Conservation (phyloP, 495 filamentous ascomycete genomes). For the Lophiostoma macrostomum region DNA sequence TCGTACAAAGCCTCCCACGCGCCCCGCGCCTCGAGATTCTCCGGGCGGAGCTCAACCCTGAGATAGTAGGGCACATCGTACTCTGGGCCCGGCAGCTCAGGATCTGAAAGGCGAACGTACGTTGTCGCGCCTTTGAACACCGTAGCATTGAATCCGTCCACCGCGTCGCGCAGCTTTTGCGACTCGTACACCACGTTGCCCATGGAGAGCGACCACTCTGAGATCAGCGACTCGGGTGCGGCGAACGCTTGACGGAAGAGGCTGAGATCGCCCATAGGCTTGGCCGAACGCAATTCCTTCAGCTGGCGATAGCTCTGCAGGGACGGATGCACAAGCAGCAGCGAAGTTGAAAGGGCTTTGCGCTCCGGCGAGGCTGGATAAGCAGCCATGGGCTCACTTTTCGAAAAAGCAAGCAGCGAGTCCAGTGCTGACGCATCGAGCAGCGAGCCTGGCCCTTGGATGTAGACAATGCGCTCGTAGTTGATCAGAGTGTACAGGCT, state of each 20-base stretch:
- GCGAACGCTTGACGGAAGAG: slow-evolving; percentile 37
- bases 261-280: slow-evolving; percentile 31
- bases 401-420: slow-evolving; percentile 43
- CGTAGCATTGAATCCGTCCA: slow-evolving; percentile 42
- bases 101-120: slow-evolving; percentile 46
- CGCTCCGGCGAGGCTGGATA: slow-evolving; percentile 36
- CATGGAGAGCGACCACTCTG: slow-evolving; percentile 31
- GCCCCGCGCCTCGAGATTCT: slow-evolving; percentile 41
- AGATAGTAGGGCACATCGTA: slow-evolving; percentile 42
- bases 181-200: slow-evolving; percentile 32
- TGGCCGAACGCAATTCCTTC: slow-evolving; percentile 9
- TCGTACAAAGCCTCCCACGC: slow-evolving; percentile 48
- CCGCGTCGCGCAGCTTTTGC: slow-evolving; percentile 25
- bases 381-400: slow-evolving; percentile 35
- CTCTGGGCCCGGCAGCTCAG: slow-evolving; percentile 48
- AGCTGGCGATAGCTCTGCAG: slow-evolving; percentile 22
- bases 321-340: slow-evolving; percentile 40
- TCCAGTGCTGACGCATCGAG: slow-evolving; percentile 45
- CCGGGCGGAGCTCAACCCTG: slow-evolving; percentile 40
- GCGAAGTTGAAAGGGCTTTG: slow-evolving; percentile 27
- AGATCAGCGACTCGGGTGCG: slow-evolving; percentile 27
- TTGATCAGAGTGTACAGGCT: slow-evolving; percentile 42
- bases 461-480: slow-evolving; percentile 46
- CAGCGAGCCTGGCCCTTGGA: slow-evolving; percentile 44
- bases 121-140: slow-evolving; percentile 40